Percentiles rank a stretch among this genome's conserved stretches.
phyloP scores from a whole-genome alignment of 192 early-diverging fungal genomes.

The Pecoramyces ruminantium region DNA sequence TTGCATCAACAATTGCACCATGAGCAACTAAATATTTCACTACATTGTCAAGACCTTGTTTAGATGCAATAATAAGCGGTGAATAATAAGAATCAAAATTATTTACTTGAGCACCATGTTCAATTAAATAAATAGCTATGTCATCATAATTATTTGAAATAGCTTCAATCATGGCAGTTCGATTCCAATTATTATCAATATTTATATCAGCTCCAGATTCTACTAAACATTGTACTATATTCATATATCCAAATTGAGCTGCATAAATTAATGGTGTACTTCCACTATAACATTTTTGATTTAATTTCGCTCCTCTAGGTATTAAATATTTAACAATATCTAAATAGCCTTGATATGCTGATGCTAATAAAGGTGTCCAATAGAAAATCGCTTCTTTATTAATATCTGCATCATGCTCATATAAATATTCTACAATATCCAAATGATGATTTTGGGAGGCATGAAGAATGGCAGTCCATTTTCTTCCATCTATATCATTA shows the following conservation, averaged over 20 bases:
- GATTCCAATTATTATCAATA: background rate
- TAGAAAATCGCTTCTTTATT: background rate
- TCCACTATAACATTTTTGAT: background rate
- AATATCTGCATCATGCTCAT: background rate
- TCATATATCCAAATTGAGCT: background rate
- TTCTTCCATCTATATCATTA: background rate
- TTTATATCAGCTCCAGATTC: background rate
- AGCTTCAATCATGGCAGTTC: background rate
- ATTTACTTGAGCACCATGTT: background rate
- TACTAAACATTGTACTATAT: background rate
- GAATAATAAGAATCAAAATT: background rate
- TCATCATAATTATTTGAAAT: background rate
- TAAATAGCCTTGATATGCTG: background rate
- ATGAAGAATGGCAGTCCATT: background rate
- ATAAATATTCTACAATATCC: background rate
- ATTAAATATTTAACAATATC: background rate
- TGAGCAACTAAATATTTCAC: background rate
- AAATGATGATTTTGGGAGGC: background rate
- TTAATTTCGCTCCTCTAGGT: background rate
- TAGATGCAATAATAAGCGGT: background rate
- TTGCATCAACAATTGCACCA: background rate
- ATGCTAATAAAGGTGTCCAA: background rate
- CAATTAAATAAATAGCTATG: background rate
- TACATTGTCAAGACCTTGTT: background rate
- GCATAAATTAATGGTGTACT: background rate